A percentile compares a stretch with the other conserved stretches of the same genome.
Conservation (phyloP, 2,329 filamentous ascomycete species). For the Allantophomopsis lycopodina region DNA sequence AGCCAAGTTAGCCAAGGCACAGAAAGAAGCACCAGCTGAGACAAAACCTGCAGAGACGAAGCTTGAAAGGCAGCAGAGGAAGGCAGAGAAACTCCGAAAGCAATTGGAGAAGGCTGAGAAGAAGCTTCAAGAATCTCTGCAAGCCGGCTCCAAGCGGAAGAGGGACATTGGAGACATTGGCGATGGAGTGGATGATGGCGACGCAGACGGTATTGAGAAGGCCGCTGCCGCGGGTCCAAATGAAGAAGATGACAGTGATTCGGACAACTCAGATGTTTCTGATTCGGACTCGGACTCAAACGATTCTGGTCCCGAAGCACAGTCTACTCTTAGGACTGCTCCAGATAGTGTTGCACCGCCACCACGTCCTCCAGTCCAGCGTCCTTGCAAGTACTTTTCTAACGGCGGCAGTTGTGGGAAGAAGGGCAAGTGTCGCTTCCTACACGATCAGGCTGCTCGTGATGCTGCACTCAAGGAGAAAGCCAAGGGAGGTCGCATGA, state of each 20-base stretch:
- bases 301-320: conserved; percentile 43
- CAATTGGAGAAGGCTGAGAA: conserved; percentile 57
- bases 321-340: conserved; percentile 29
- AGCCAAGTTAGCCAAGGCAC: conserved; percentile 38
- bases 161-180: conserved; percentile 54
- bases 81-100: conserved; percentile 46
- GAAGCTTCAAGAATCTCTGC: conserved; percentile 16
- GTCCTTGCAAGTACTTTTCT: conserved; percentile 59
- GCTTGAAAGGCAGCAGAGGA: conserved; percentile 37
- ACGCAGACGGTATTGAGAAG: conserved; percentile 1
- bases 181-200: conserved; percentile 36
- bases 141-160: conserved; percentile 52
- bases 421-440: conserved; percentile 64
- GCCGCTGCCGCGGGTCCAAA: neutral
- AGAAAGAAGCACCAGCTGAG: conserved; percentile 26
- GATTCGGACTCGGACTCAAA: conserved; percentile 32
- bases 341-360: conserved; percentile 24
- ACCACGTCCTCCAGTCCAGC: conserved; percentile 44
- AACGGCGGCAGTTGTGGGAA: conserved; percentile 56
- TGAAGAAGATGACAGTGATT: conserved; percentile 5
- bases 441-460: conserved; percentile 49
- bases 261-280: conserved; percentile 10
- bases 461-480: conserved; percentile 50
- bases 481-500: conserved; percentile 50
- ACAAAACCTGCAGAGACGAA: conserved; percentile 20